Conservation (phyloP, 208 protist genomes). For the Trypanosoma mega region DNA sequence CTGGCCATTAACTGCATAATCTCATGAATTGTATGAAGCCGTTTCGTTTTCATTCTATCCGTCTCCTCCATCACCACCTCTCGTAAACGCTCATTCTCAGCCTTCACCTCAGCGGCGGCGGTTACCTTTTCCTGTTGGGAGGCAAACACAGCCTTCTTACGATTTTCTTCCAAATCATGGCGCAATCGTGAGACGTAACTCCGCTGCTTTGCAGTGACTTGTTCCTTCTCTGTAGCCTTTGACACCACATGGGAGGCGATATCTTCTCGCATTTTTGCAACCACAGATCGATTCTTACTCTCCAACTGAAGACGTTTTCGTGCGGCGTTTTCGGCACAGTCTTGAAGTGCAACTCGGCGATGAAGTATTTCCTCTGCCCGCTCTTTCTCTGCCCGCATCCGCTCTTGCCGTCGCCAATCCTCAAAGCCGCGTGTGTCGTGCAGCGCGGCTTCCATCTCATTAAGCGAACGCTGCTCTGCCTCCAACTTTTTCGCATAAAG, state of each 20-base stretch:
- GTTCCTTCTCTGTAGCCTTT: conserved; percentile 28
- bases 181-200: conserved; percentile 28
- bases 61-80: conserved; percentile 35
- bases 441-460: conserved; percentile 43
- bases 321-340: conserved; percentile 1
- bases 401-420: conserved; percentile 52
- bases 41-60: conserved; percentile 36
- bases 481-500: conserved; percentile 38
- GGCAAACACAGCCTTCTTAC: conserved; percentile 31
- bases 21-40: conserved; percentile 52
- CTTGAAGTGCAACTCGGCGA: conserved; percentile 20
- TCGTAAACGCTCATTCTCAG: conserved; percentile 38
- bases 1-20: conserved; percentile 54
- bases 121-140: conserved; percentile 23
- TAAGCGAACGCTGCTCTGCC: conserved; percentile 35
- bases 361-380: conserved; percentile 25
- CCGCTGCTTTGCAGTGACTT: conserved; percentile 19
- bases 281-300: conserved; percentile 10
- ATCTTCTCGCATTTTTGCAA: conserved; percentile 7
- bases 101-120: conserved; percentile 35
- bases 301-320: conserved; percentile 13
- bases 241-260: conserved; percentile 10
- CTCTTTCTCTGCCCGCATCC: conserved; percentile 29
- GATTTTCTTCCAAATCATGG: conserved; percentile 27
- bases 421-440: conserved; percentile 52